Percentiles rank a stretch among this genome's conserved stretches.
Conservation (phyloP, 2,329 filamentous ascomycete species). For the Stylonectria norvegica region DNA sequence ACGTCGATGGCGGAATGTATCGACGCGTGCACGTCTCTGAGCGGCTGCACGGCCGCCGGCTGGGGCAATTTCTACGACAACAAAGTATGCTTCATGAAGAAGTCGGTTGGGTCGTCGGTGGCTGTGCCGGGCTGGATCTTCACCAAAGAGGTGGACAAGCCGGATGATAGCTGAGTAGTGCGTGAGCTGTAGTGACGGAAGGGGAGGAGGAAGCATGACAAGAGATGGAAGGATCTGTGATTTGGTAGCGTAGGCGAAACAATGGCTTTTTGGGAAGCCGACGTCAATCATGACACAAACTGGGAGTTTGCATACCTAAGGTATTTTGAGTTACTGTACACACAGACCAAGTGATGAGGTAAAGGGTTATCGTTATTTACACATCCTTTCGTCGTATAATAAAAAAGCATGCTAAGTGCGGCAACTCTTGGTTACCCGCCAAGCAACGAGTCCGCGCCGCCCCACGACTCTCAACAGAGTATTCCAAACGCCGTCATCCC, state of each 20-base stretch:
- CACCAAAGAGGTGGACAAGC: conserved; percentile 1
- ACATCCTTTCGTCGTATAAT: conserved; percentile 16
- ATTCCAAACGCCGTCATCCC: conserved; percentile 69
- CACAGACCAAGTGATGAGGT: no score
- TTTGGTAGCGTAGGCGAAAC: no score
- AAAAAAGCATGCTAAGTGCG: conserved; percentile 10
- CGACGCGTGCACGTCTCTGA: conserved; percentile 17
- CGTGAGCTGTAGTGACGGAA: no score
- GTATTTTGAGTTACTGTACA: no score
- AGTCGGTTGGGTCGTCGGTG: conserved; percentile 8
- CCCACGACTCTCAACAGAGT: conserved; percentile 67
- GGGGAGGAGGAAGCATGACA: no score
- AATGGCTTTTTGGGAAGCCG: no score
- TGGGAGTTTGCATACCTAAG: no score
- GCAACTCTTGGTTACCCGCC: conserved; percentile 64
- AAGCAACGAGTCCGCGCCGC: conserved; percentile 57
- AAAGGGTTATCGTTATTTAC: conserved; percentile 20
- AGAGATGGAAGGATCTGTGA: no score
- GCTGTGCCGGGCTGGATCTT: not conserved
- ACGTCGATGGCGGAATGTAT: conserved; percentile 20
- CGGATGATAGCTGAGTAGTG: no score
- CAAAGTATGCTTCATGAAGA: conserved; percentile 23
- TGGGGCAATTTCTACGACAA: conserved; percentile 18
- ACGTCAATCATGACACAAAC: no score
- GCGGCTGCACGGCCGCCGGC: conserved; percentile 18